phyloP scores from a whole-genome alignment of 1,284 basidiomycete species.

The Fomitopsis pinicola region DNA sequence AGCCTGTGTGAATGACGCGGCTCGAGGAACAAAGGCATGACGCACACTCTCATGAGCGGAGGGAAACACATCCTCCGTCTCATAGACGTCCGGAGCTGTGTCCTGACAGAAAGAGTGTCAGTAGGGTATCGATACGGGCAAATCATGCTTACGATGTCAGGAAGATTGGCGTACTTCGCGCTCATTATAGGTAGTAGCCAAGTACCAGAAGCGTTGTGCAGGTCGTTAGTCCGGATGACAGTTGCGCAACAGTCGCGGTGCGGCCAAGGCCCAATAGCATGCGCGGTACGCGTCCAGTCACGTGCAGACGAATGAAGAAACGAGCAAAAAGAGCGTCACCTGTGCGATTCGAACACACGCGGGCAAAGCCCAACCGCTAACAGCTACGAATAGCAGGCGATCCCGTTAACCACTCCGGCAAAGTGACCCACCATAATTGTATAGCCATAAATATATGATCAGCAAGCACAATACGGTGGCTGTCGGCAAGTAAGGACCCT shows the following conservation, averaged over 20 bases:
- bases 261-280: too few species aligned
- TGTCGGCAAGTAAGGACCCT: too few species aligned
- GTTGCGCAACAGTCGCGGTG: too few species aligned
- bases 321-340: constrained; percentile 56
- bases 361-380: constrained; percentile 75
- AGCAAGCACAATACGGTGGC: too few species aligned
- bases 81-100: constrained; percentile 88
- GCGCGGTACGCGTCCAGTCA: background rate
- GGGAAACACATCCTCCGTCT: constrained; percentile 78
- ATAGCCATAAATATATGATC: too few species aligned
- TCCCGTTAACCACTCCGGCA: constrained; percentile 89
- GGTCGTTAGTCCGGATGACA: too few species aligned
- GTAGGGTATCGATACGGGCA: background rate
- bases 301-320: background rate
- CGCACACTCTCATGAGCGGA: constrained; percentile 44
- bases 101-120: constrained; percentile 47
- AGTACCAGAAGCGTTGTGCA: background rate
- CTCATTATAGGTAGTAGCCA: constrained; percentile 42
- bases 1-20: background rate
- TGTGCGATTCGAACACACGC: constrained; percentile 84
- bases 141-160: constrained; percentile 72
- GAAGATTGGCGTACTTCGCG: constrained; percentile 78
- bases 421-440: constrained; percentile 49
- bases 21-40: background rate
- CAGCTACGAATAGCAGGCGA: constrained; percentile 63